A percentile compares a stretch with the other conserved stretches of the same genome.
Evolutionary conservation across 2,329 filamentous ascomycete species (phyloP).

Genomic region (Tolypocladium paradoxum): DNA sequence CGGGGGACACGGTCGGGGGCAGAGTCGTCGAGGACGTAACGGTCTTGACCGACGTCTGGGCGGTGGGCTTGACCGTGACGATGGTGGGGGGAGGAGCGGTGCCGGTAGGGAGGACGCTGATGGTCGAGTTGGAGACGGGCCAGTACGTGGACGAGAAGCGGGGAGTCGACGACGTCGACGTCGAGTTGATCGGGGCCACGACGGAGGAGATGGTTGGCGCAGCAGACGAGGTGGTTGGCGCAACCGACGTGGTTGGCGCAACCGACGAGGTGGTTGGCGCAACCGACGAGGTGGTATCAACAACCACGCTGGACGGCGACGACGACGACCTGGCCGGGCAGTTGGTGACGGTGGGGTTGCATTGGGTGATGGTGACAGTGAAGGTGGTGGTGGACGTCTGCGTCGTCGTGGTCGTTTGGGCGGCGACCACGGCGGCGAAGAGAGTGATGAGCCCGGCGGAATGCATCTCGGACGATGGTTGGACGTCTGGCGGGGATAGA

Average conservation of each 20-base stretch:
- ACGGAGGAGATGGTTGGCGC: conserved; percentile 3
- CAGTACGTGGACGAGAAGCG: conserved; percentile 13
- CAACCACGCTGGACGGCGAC: conserved; percentile 2
- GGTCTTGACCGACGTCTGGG: conserved; percentile 9
- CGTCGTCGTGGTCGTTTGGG: conserved; percentile 25
- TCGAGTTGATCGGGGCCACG: not conserved
- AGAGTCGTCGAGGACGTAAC: conserved; percentile 8
- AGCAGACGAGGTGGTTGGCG: conserved; percentile 11
- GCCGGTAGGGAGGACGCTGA: conserved; percentile 11
- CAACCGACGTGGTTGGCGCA: conserved; percentile 12
- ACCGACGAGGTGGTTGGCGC: conserved; percentile 15
- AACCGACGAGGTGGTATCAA: conserved; percentile 15
- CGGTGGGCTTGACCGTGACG: conserved; percentile 10
- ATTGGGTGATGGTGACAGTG: conserved; percentile 36
- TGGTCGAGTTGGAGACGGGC: conserved; percentile 23
- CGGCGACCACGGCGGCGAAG: conserved; percentile 28
- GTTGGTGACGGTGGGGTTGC: conserved; percentile 31
- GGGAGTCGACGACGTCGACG: conserved; percentile 7
- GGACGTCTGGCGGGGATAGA: not conserved
- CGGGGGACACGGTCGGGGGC: conserved; percentile 12
- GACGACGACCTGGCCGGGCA: conserved; percentile 26
- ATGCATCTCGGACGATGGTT: conserved; percentile 29
- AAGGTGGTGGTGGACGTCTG: conserved; percentile 33
- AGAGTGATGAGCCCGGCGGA: conserved; percentile 31
- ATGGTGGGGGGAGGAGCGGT: conserved; percentile 13